Base-by-base conservation (phyloP, 192 early-diverging fungal genomes). In the Radiomyces spectabilis region DNA sequence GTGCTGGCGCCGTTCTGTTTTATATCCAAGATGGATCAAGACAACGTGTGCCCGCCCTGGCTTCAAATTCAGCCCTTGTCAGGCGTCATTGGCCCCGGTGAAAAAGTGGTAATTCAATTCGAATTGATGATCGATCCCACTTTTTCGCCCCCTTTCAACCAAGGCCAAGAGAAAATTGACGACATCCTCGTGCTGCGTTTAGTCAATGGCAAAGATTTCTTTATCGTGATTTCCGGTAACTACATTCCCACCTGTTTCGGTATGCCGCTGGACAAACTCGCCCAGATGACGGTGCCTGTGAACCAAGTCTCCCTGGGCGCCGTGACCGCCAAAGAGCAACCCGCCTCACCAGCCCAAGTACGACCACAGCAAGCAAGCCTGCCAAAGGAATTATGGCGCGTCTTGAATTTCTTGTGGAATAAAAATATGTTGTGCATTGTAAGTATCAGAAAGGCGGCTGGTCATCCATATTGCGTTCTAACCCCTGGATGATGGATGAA, bases 121-220 rank as follows among this genome's bases (percentile, higher is more conserved):
- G 78, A 77, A 16, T 57, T 86, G 0, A 62, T 76, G 24, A 76
- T 89, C 0, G 72, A 79, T 35, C 64, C 71, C 8, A 50, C 54
- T 3, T 72, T 68, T 0, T 77, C 79, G 0, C 57, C 72, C 1
- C 15, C 69, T 1, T 71, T 89, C 33, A 92, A 87, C 50, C 59
- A 63, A 18, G 76, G 75, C 1, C 46, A 66, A 1, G 85, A 88
- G 3, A 66, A 78, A 5, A 59, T 89, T 29, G 76, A 78, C 5
- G 85, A 93, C 53, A 87, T 84, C 51, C 59, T 95, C n/a, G 80
- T 97, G 21, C 56, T 97, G 13, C 88, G 87, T 52, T 63, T 88
- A 43, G 82, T 87, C 41, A 80, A 86, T 26, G 85, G 89, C 9
- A 86, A 86, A 31, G 92, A 97, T 48, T 84, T 83, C 48, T 97